Base-by-base conservation (phyloP, 139 green algal species). In the Chlorella sp. region DNA sequence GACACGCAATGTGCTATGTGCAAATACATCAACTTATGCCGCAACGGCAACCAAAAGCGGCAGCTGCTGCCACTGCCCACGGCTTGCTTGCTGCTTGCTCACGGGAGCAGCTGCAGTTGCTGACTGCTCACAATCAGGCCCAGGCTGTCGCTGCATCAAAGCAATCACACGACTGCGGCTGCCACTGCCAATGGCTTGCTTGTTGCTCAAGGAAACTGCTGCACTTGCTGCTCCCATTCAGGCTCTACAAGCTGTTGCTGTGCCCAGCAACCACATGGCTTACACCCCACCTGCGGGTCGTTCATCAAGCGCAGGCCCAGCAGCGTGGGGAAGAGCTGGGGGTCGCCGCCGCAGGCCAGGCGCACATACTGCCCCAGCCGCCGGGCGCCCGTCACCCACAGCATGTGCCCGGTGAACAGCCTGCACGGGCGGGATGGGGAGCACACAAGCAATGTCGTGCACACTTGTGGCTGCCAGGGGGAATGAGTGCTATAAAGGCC, bases 251-350 rank as follows among this genome's bases (percentile, higher is more conserved):
- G 48, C 48, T 57, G 48, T 57, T 57, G 48, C 48, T 57, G 48
- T 57, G 9, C 5, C 7, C 48, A 57, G n/a, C 48, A 57, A 57
- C 48, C 48, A 57, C 48, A 57, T 32, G 4, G 11, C 36, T 53
- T 12, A 5, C 2, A 16, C 34, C 76, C 14, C 30, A 85, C 82
- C 60, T 36, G 32, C 1, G 61, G 82, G 34, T 87, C 82, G 37
- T 60, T 78, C 9, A 87, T 21, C 61, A 87, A 60, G 34, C 82
- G 60, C 61, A 87, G 82, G 82, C 82, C 82, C 34, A 87, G 61
- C 37, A 87, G 60, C 0, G 82, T 78, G 60, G 82, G 82, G 34
- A 87, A 78, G 14, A 87, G n/a, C 18, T n/a, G 61, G 3, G 82
- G 82, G 82, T 78, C 60, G 34, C 34, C 82, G n/a, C 82, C 82